phyloP scores from a whole-genome alignment of 78 protist genomes.

The Monocercomonoides exilis region DNA sequence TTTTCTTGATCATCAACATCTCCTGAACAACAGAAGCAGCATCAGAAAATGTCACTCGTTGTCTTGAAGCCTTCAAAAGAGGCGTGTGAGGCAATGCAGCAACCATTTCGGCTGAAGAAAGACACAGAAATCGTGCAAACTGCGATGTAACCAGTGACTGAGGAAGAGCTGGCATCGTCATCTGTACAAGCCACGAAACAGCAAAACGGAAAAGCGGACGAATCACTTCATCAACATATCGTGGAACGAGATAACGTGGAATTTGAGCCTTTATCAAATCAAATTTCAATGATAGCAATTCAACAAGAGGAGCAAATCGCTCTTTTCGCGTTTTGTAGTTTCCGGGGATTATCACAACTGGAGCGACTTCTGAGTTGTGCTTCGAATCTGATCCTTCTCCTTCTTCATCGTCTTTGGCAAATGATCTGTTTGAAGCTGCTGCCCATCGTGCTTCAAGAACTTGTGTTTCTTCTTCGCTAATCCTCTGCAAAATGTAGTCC shows the following conservation, averaged over 20 bases:
- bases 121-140: background rate
- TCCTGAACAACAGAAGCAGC: no score
- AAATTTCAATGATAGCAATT: background rate
- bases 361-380: no score
- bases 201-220: slow-evolving; percentile 1
- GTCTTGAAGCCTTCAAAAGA: background rate
- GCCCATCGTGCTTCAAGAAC: background rate
- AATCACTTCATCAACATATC: slow-evolving; percentile 14
- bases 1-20: background rate
- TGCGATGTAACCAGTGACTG: background rate
- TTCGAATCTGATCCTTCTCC: no score
- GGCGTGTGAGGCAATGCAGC: background rate
- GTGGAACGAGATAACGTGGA: slow-evolving; percentile 35
- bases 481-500: slow-evolving; percentile 40
- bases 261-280: background rate
- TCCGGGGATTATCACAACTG: no score
- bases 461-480: background rate
- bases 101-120: background rate
- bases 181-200: background rate
- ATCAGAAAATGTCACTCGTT: no score
- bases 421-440: no score
- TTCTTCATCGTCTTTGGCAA: background rate
- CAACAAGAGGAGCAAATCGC: background rate
- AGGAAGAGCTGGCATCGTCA: background rate
- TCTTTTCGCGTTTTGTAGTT: background rate